phyloP scores from a whole-genome alignment of 2,329 filamentous ascomycete species.

The Diplodia intermedia region DNA sequence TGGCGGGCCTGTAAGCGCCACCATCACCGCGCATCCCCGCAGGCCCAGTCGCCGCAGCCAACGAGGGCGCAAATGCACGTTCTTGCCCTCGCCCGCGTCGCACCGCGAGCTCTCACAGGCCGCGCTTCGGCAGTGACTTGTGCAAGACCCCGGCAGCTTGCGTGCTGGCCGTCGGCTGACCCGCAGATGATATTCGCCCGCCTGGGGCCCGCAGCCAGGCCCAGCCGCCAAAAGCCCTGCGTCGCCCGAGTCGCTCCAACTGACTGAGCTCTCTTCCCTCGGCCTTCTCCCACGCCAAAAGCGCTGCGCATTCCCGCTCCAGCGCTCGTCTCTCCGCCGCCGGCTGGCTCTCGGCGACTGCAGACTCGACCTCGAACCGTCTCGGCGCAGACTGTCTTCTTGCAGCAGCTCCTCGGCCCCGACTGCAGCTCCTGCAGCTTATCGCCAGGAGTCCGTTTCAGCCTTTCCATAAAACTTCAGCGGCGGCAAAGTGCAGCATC shows the following conservation, averaged over 20 bases:
- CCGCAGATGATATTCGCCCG: slow-evolving; percentile 23
- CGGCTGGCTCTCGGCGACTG: slow-evolving; percentile 18
- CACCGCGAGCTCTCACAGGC: slow-evolving; percentile 25
- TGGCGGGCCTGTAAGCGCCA: slow-evolving; percentile 19
- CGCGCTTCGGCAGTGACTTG: slow-evolving; percentile 25
- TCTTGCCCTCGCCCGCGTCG: slow-evolving; percentile 18
- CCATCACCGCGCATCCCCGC: slow-evolving; percentile 24
- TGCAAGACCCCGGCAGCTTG: slow-evolving; percentile 21
- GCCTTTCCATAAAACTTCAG: slow-evolving; percentile 1
- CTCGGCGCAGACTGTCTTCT: background rate
- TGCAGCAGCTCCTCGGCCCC: slow-evolving; percentile 3
- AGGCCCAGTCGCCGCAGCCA: slow-evolving; percentile 8
- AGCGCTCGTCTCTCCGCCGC: slow-evolving; percentile 10
- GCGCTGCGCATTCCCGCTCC: slow-evolving; percentile 11
- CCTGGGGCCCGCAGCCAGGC: background rate
- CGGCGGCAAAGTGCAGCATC: slow-evolving; percentile 23
- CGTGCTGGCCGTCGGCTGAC: slow-evolving; percentile 27
- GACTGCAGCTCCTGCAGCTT: slow-evolving; percentile 17
- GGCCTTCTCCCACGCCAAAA: background rate
- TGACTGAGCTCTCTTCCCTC: slow-evolving; percentile 5
- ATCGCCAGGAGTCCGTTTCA: slow-evolving; percentile 24
- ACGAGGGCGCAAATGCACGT: slow-evolving; percentile 28
- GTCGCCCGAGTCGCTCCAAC: slow-evolving; percentile 12
- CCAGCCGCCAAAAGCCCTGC: slow-evolving; percentile 26
- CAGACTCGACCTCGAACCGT: background rate